Evolutionary conservation across 2,329 filamentous ascomycete genomes (phyloP).

Genomic region (Cryphonectria naterciae): DNA sequence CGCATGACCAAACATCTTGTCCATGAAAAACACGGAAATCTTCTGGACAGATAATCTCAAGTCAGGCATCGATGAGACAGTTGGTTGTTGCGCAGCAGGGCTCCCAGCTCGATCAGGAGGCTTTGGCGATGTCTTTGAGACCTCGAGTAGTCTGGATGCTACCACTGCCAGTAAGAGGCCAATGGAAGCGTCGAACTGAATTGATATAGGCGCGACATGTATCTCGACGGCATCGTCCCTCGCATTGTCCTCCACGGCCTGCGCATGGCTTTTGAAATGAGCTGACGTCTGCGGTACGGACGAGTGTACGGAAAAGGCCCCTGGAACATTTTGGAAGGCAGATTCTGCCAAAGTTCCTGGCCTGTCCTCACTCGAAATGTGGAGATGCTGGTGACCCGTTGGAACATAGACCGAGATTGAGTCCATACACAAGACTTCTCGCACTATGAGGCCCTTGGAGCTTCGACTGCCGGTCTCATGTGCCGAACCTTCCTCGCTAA

Average conservation of each 20-base stretch:
- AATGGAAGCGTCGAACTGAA: conserved; percentile 61
- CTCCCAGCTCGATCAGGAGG: conserved; percentile 20
- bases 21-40: conserved; percentile 60
- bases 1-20: conserved; percentile 56
- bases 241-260: conserved; percentile 25
- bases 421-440: conserved; percentile 56
- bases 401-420: conserved; percentile 60
- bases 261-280: conserved; percentile 20
- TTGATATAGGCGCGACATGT: conserved; percentile 53
- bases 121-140: conserved; percentile 39
- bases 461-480: conserved; percentile 56
- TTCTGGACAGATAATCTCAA: conserved; percentile 52
- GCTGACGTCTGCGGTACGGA: conserved; percentile 21
- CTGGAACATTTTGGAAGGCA: conserved; percentile 52
- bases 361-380: conserved; percentile 35
- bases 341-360: conserved; percentile 19
- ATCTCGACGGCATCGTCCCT: conserved; percentile 51
- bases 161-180: conserved; percentile 59
- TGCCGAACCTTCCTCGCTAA: conserved; percentile 36
- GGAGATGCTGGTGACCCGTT: conserved; percentile 51
- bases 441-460: conserved; percentile 54
- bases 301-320: conserved; percentile 61
- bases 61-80: conserved; percentile 38
- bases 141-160: conserved; percentile 52
- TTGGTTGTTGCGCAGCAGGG: conserved; percentile 26